Percentiles rank a stretch among this genome's conserved stretches.
Evolutionary conservation across 2,329 filamentous ascomycete species (phyloP).

Genomic region (Fusarium nelsonii): DNA sequence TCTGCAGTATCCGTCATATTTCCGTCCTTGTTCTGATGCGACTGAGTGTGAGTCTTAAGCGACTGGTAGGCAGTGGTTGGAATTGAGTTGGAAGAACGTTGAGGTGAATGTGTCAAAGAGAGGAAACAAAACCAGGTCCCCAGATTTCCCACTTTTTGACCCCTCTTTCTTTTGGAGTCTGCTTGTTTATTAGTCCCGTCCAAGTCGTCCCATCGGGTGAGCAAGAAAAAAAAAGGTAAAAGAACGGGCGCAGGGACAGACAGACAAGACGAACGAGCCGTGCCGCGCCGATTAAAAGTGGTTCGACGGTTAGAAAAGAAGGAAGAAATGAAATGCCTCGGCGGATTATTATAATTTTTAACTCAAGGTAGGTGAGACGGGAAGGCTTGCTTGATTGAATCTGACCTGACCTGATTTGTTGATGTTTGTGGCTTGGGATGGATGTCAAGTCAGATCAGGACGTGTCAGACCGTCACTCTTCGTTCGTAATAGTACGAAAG

Average conservation of each 20-base stretch:
- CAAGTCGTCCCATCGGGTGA: not conserved
- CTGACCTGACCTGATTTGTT: no score
- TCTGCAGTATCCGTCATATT: constrained; percentile 13
- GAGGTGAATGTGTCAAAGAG: not conserved
- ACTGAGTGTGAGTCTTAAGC: not conserved
- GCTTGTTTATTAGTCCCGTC: not conserved
- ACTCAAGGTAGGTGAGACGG: not conserved
- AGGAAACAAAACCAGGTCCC: not conserved
- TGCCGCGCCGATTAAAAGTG: constrained; percentile 26
- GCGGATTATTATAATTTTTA: not conserved
- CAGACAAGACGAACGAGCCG: not conserved
- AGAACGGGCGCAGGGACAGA: not conserved
- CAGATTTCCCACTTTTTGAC: not conserved
- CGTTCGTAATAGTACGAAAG: no score
- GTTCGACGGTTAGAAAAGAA: not conserved
- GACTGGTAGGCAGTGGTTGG: no score
- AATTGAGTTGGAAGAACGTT: not conserved
- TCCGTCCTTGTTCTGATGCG: not conserved
- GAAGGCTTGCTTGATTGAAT: no score
- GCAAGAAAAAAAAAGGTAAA: not conserved
- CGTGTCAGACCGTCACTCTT: no score
- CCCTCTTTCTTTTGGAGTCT: constrained; percentile 1
- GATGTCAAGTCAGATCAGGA: not conserved
- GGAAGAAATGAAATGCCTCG: constrained; percentile 1
- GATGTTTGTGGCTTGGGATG: no score